Percentiles rank a stretch among this genome's conserved stretches.
phyloP scores from a whole-genome alignment of 2,329 filamentous ascomycete genomes.

The Curvularia lunata region DNA sequence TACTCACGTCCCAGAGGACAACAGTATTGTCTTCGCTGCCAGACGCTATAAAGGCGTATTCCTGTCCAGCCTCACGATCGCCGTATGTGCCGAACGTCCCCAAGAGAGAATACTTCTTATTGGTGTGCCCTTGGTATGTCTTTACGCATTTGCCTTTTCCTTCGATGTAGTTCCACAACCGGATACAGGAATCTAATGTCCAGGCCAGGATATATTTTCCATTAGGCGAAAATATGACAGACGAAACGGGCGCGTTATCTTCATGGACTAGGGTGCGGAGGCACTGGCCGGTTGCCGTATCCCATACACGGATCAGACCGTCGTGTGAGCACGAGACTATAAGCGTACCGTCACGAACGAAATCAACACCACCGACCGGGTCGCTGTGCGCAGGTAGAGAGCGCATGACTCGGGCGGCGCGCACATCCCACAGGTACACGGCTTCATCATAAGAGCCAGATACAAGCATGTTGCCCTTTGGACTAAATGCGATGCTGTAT shows the following conservation, averaged over 20 bases:
- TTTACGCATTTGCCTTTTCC: conserved; percentile 90
- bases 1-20: conserved; percentile 88
- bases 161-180: conserved; percentile 93
- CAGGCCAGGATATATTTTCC: conserved; percentile 91
- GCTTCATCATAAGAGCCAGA: conserved; percentile 97
- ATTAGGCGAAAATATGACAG: conserved; percentile 92
- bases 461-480: conserved; percentile 95
- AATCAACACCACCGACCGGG: conserved; percentile 91
- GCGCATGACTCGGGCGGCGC: conserved; percentile 85
- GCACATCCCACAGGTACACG: conserved; percentile 94
- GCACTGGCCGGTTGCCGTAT: conserved; percentile 93
- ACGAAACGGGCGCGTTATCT: conserved; percentile 88
- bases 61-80: conserved; percentile 19
- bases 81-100: conserved; percentile 79
- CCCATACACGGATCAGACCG: conserved; percentile 81
- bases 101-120: conserved; percentile 82
- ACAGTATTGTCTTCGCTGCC: conserved; percentile 88
- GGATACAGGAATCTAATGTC: conserved; percentile 86
- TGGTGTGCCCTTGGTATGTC: conserved; percentile 93
- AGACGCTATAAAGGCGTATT: conserved; percentile 71
- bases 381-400: conserved; percentile 93
- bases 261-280: conserved; percentile 94
- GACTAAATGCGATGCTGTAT: conserved; percentile 92
- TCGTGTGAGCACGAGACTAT: conserved; percentile 92
- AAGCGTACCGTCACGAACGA: conserved; percentile 88